Base-by-base conservation (phyloP, 164 flowering plant genomes). In the Warburgia ugandensis region DNA sequence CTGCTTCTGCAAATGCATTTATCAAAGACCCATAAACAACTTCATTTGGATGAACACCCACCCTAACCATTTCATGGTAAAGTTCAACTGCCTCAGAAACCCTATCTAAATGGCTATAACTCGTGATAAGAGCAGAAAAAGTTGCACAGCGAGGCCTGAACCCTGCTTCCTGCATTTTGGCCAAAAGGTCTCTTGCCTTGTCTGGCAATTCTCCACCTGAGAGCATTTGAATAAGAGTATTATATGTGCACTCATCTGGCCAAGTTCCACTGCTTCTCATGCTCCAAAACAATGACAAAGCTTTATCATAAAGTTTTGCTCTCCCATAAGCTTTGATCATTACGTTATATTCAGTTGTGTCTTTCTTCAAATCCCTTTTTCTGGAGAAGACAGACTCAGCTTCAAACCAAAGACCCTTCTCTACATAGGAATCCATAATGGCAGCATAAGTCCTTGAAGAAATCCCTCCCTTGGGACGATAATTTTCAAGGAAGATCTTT, bases 241-340 rank as follows among this genome's bases (percentile, higher is more conserved):
- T 83, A 40, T 86, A 86, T 1, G 96, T 91, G 68, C 87, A 78
- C 54, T 83, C 75, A 61, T 84, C 87, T 6, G 97, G 97, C 96
- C 96, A 91, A 17, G 75, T 78, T 28, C 97, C 94, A 44, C 67
- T 71, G 52, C 75, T 76, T 68, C 71, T 82, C 97, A 90, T 90
- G 64, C 58, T 57, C 60, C 67, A 74, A 58, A 86, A 82, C 49
- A 86, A 71, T 23, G 78, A 73, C 27, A 79, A 60, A 14, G 97
- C 96, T 71, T 76, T 77, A 50, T 91, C 86, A 63, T 84, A 81
- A 5, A 79, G 80, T 52, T 77, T 72, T 47, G 81, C 84, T 54
- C 52, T 83, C 30, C 97, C 94, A 68, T 84, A 84, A 45, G 92
- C 96, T 68, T 91, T 87, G 38, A 87, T 65, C 97, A 91, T 83